Base-by-base conservation (phyloP, 768 basidiomycete genomes). In the Pleurotus djamor region DNA sequence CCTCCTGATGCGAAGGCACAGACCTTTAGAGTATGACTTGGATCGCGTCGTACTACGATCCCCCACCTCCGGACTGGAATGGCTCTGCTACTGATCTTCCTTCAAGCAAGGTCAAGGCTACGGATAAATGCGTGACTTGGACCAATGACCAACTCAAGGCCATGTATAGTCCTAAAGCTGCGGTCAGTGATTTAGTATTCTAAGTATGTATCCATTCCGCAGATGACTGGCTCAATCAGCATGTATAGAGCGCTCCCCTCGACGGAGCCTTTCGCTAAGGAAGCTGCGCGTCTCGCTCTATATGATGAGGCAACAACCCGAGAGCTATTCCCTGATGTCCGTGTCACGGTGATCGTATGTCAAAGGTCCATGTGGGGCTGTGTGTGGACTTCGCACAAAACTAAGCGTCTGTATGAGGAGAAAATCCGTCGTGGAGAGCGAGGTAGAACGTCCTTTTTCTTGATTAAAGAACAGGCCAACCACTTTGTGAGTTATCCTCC, bases 31-130 rank as follows among this genome's bases (percentile, higher is more conserved):
- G n/a, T n/a, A 48, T 54, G 16, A 21, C 43, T n/a, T 72, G 70
- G 68, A 70, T 73, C 38, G 65, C 66, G 38, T 66, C 67, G 4
- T 75, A 74, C 61, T 72, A 68, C 45, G 64, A 71, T 8, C 65
- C 65, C 57, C 63, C 69, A 47, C 59, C 33, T 41, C 33, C 16
- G 52, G 56, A 10, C 47, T 14, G 8, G 52, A 52, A 38, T 33
- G 14, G 41, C 37, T 13, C 16, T 28, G 32, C 8, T 9, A 13
- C 13, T 48, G 47, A 3, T 9, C 21, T 49, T 28, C 14, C 34
- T n/a, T 21, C 5, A 12, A n/a, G 10, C 43, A 32, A 34, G 21
- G 21, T 28, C 21, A 36, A 59, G 8, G 17, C 16, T 63, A 66
- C 37, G 56, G 44, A 38, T 64, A 65, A 17, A 52, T 60, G 4